Evolutionary conservation across 192 early-diverging fungal species (phyloP), one percentile per base, ranked within the genome.

Genomic region (Coemansia sp.): DNA sequence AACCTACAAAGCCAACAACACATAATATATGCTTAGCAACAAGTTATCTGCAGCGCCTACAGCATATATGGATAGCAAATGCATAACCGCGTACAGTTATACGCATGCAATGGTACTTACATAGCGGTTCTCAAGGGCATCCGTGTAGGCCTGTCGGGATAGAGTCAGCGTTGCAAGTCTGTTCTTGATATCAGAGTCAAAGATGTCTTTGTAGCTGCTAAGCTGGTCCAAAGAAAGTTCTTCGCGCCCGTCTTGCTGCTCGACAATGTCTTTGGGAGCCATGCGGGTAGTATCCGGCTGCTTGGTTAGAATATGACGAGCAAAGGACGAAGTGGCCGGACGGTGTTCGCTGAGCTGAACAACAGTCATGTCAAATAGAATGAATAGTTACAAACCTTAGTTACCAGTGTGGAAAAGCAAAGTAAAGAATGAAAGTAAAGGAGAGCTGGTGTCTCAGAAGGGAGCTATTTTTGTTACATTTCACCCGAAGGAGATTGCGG

Each of bases 151-250:
- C 49, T 87, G 81, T 26, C 70, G 78, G 31, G 85, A 82, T 10
- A 90, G 72, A 0, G 89, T 88, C 67, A 90, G 87, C 57, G 85
- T 79, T 19, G 85, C 87, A 56, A 92, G 79, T 53, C 56, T 57
- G 78, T 88, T 92, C 81, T 90, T 92, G 65, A 83, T 68, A 31
- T 89, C 88, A 21, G 70, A 73, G 44, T 75, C 74, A 63, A 92
- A 90, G 8, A 56, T 61, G 24, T 54, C 55, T 48, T 62, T 54
- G 70, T 78, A 78, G 58, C 58, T 51, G 52, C 56, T 44, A 19
- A 78, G 76, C 60, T 72, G 76, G 24, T 41, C 23, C 59, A 60
- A 58, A n/a, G 58, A 62, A 18, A 69, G 30, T 22, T 49, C 56
- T n/a, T 21, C 32, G 4, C 49, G 34, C 8, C 34, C 34, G 10